phyloP scores from a whole-genome alignment of 768 basidiomycete genomes.

The Russula sp. region DNA sequence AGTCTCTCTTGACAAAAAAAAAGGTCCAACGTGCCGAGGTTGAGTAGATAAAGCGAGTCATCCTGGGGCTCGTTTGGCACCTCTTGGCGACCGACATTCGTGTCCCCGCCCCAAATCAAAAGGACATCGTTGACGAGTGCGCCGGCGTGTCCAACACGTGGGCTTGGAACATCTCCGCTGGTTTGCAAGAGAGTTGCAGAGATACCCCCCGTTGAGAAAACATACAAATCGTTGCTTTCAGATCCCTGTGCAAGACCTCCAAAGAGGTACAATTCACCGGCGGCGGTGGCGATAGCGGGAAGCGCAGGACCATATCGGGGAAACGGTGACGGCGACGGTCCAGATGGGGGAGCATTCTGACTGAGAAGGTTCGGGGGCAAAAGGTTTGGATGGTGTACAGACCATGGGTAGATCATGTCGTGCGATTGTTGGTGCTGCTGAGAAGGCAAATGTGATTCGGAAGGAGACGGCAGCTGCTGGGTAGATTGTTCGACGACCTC shows the following conservation, averaged over 20 bases:
- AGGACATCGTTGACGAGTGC: conserved; percentile 93
- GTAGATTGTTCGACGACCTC: conserved; percentile 33
- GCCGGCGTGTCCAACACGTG: conserved; percentile 86
- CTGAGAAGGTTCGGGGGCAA: not conserved
- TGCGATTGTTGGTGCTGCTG: conserved; percentile 15
- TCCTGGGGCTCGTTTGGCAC: conserved; percentile 74
- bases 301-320: conserved; percentile 95
- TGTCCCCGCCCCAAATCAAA: conserved; percentile 93
- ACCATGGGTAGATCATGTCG: not conserved
- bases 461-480: conserved; percentile 34
- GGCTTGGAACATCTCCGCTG: conserved; percentile 79
- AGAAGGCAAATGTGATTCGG: conserved; percentile 31
- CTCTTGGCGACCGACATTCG: conserved; percentile 57
- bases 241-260: conserved; percentile 92
- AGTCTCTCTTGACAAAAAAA: not conserved
- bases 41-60: conserved; percentile 88
- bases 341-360: not conserved
- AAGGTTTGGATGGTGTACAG: not conserved
- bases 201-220: conserved; percentile 75
- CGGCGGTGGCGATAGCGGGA: conserved; percentile 66
- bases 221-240: conserved; percentile 88
- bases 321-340: conserved; percentile 71
- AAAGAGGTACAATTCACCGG: conserved; percentile 92
- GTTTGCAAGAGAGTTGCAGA: conserved; percentile 83
- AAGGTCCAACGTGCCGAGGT: conserved; percentile 64